Base-by-base conservation (phyloP, 148 eudicot species). In the Diospyros lotus region DNA sequence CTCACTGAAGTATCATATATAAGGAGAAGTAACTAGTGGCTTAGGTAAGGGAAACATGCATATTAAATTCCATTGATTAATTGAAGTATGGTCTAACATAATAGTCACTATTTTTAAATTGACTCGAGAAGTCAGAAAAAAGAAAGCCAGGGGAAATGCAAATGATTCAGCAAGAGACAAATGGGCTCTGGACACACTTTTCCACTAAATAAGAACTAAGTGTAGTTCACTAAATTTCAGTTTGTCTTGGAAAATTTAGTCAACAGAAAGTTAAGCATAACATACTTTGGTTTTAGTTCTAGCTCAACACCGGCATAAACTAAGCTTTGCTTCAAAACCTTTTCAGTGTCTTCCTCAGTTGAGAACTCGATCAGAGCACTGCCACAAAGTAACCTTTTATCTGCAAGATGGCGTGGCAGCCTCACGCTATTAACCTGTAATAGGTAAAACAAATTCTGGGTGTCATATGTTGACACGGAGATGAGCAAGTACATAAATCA, bases 341-440 rank as follows among this genome's bases (percentile, higher is more conserved):
- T 89, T 67, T 84, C 84, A 39, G 79, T 91, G 77, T 88, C 97
- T 80, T 95, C 99, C 81, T 92, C 99, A 1, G 86, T 64, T 39
- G 97, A 91, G 65, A 90, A 91, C 84, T 92, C 99, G 71, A 92
- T 61, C 63, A 95, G 76, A 74, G 97, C 99, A 71, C 96, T 92
- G 53, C 97, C 99, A 78, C 89, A 90, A 73, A 95, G 87, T 51
- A 88, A 51, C 76, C 79, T 87, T 74, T 88, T 95, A 81, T 85
- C 87, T 45, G 89, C 82, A 61, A 87, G 93, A 84, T 90, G 98
- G 51, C 86, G 88, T 41, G 98, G 98, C 71, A 92, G 80, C 86
- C 98, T 88, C 84, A 92, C 93, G 84, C 96, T 92, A 77, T 89
- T 92, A 73, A 95, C 97, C 98, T 95, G 85, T 53, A 80, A 78